Evolutionary conservation across 1,284 basidiomycete genomes (phyloP).

Genomic region (Hypsizygus ulmarius): DNA sequence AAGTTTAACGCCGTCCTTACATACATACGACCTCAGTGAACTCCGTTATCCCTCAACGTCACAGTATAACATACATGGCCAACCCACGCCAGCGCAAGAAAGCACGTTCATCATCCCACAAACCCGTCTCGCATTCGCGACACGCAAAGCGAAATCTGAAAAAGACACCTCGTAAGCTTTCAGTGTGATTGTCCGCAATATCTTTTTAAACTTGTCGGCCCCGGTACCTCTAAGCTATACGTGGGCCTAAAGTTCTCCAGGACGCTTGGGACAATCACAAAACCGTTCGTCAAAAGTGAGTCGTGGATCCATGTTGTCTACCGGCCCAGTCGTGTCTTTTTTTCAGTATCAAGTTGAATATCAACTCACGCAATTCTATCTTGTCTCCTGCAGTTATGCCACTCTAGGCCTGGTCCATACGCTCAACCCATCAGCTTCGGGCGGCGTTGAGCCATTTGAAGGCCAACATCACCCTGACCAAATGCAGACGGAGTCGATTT

Average conservation of each 20-base stretch:
- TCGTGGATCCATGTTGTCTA: slow-evolving; percentile 12
- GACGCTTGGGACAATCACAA: slow-evolving; percentile 87
- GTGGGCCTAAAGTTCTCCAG: slow-evolving; percentile 80
- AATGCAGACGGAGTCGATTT: slow-evolving; percentile 13
- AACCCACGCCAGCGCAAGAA: slow-evolving; percentile 91
- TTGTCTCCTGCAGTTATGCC: slow-evolving; percentile 57
- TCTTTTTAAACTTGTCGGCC: background rate
- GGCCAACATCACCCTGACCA: slow-evolving; percentile 10
- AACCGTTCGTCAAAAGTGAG: slow-evolving; percentile 93
- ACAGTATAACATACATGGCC: slow-evolving; percentile 56
- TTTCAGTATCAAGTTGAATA: background rate
- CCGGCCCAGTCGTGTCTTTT: background rate
- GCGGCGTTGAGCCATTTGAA: slow-evolving; percentile 49
- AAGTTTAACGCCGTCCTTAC: background rate
- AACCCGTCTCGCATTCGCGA: slow-evolving; percentile 65
- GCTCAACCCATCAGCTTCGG: slow-evolving; percentile 62
- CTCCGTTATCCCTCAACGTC: background rate
- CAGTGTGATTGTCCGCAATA: slow-evolving; percentile 1
- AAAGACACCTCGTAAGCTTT: slow-evolving; percentile 65
- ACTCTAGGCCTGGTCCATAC: slow-evolving; percentile 71
- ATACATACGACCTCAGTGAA: background rate
- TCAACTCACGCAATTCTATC: background rate
- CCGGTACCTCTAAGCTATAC: slow-evolving; percentile 54
- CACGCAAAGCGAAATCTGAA: slow-evolving; percentile 73
- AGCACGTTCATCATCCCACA: slow-evolving; percentile 68